Base-by-base conservation (phyloP, 164 flowering plant genomes). In the Tinospora cordifolia region DNA sequence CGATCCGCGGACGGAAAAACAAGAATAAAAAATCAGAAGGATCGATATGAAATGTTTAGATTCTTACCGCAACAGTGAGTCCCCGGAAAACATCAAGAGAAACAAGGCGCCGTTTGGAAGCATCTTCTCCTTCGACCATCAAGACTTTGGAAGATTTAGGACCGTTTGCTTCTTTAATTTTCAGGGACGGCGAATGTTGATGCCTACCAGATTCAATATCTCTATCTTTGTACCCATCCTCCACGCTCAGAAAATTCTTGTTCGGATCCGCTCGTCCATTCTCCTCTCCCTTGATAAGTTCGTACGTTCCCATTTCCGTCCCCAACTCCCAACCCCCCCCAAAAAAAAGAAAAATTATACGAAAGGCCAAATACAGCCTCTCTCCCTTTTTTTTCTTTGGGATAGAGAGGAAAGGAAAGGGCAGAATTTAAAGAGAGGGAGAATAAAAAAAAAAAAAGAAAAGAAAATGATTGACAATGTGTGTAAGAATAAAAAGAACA, bases 71-170 rank as follows among this genome's bases (percentile, higher is more conserved):
- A 22, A 89, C 90, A 15, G 94, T 83, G 72, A 85, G 77, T 0
- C 94, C 94, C 17, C 91, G 86, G 74, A 89, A 89, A 47, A 89
- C 88, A 66, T 89, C 94, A 19, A 89, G 85, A 2, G 91, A 89
- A 22, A 74, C 87, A 39, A 89, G 85, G 54, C 94, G 90, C 1
- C 75, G 79, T 36, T 59, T 77, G 6, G 75, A 21, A 64, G 70
- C 46, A 57, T 62, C 40, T 26, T 70, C 54, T 67, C 73, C 71
- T 25, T 74, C 66, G 38, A 68, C 25, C 34, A 59, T 47, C 19
- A 19, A 25, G 19, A 65, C 63, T 5, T 22, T 10, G 27, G 62
- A 34, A 38, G 74, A 2, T 34, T 47, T 73, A 47, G 17, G 60
- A 24, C 12, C 30, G 14, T 62, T 70, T 14, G 17, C 41, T 67